Base-by-base conservation (phyloP, 2,329 filamentous ascomycete species). In the Aspergillus sp. region DNA sequence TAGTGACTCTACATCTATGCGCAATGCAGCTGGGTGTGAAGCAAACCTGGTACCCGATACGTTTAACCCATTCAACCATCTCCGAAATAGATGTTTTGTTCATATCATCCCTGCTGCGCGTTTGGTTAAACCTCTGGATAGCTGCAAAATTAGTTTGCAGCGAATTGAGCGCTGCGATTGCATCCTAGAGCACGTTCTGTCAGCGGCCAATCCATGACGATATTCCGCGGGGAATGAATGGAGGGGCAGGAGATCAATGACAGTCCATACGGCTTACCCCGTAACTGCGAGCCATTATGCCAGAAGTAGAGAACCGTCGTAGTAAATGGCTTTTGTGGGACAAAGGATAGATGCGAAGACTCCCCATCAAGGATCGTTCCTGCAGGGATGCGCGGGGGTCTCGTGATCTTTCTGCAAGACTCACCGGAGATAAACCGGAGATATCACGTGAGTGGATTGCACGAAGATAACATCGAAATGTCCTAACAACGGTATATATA, bases 61-160 rank as follows among this genome's bases (percentile, higher is more conserved):
- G 85, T 41, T 71, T 74, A 54, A 88, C 82, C 86, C 87, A 95
- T 57, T 82, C 79, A 23, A 84, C 73, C 79, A 93, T 91, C 65
- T 95, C 88, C 0, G 88, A 86, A 44, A 94, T 83, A 5, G 90
- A 86, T 47, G 75, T 76, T 43, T 83, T 76, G 62, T 95, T 94
- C 71, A 87, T 82, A 23, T 77, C 79, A 53, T 83, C 74, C 17
- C 88, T 86, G 15, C 85, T 85, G 64, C 47, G 57, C 7, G 60
- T 56, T 43, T 87, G 87, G 47, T 83, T 79, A 45, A 93, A 83
- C 44, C 85, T 83, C 64, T 95, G 83, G 15, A 96, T 80, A 49
- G 87, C 75, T 35, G 84, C 79, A 58, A 83, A 85, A 66, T 95
- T 95, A 47, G 86, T 85, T 60, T 91, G 86, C 46, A 95, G 77